A percentile compares a stretch with the other conserved stretches of the same genome.
Evolutionary conservation across 2,329 filamentous ascomycete genomes (phyloP).

Genomic region (Cordyceps fumosorosea): DNA sequence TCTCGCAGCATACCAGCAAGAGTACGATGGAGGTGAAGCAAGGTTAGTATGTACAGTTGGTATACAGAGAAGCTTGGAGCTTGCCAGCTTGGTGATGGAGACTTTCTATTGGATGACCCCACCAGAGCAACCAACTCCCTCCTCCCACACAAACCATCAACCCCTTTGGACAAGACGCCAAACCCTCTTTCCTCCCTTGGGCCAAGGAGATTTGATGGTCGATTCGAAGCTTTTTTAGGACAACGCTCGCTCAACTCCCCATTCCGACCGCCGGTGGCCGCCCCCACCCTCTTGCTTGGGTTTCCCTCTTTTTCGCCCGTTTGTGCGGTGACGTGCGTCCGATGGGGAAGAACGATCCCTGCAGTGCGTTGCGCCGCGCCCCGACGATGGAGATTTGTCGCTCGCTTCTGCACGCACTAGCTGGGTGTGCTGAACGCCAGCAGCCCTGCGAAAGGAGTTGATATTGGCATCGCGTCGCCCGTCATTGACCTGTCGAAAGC

Average conservation of each 20-base stretch:
- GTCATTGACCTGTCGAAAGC: not conserved
- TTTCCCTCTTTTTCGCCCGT: not conserved
- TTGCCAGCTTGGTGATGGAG: conserved; percentile 1
- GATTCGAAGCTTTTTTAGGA: not conserved
- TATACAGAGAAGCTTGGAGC: too few relatives aligned
- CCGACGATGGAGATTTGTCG: not conserved
- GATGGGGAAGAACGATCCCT: not conserved
- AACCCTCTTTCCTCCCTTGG: not conserved
- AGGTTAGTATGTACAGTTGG: too few relatives aligned
- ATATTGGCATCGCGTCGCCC: not conserved
- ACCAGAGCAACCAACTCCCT: not conserved
- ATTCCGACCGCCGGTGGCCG: not conserved
- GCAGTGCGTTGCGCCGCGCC: not conserved
- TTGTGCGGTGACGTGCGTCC: not conserved
- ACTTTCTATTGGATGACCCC: not conserved
- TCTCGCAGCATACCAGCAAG: conserved; percentile 10
- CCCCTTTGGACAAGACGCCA: not conserved
- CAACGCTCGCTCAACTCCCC: not conserved
- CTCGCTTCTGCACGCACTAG: not conserved
- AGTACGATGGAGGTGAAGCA: not conserved
- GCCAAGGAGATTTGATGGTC: not conserved
- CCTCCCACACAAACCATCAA: not conserved
- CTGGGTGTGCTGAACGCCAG: not conserved
- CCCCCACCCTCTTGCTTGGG: not conserved
- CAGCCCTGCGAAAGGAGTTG: conserved; percentile 1